A percentile compares a stretch with the other conserved stretches of the same genome.
Evolutionary conservation across 768 basidiomycete species (phyloP).

Genomic region (Naganishia vishniacii): DNA sequence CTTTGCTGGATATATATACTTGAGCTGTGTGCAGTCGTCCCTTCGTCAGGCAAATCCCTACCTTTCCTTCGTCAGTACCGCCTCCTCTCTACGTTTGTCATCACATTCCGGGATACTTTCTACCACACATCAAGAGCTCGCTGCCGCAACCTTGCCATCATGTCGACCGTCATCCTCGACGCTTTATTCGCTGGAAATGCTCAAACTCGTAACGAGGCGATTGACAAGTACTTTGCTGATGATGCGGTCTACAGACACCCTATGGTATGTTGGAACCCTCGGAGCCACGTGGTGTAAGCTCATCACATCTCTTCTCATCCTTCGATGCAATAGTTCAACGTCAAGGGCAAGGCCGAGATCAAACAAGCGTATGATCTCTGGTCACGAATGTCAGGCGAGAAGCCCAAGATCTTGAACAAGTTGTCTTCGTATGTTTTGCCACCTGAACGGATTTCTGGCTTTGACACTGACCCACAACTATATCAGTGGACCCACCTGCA

Average conservation of each 20-base stretch:
- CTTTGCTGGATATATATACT: background rate
- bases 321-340: background rate
- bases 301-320: background rate
- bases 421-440: background rate
- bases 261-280: too few species aligned
- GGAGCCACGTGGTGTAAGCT: background rate
- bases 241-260: constrained; percentile 20
- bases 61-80: background rate
- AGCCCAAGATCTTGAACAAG: constrained; percentile 12
- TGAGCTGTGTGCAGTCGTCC: background rate
- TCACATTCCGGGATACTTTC: background rate
- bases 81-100: background rate
- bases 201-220: constrained; percentile 1
- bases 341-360: constrained; percentile 17
- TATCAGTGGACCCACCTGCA: constrained; percentile 10
- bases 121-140: background rate
- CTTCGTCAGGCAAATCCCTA: background rate
- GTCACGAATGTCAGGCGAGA: background rate
- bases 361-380: constrained; percentile 22
- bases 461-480: background rate
- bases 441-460: background rate
- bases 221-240: constrained; percentile 15
- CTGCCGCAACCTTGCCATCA: background rate
- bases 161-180: constrained; percentile 8
- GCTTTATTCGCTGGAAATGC: constrained; percentile 2